Percentiles rank a stretch among this genome's conserved stretches.
Evolutionary conservation across 257 asterid species (phyloP).

Genomic region (Leptodermis oblonga): DNA sequence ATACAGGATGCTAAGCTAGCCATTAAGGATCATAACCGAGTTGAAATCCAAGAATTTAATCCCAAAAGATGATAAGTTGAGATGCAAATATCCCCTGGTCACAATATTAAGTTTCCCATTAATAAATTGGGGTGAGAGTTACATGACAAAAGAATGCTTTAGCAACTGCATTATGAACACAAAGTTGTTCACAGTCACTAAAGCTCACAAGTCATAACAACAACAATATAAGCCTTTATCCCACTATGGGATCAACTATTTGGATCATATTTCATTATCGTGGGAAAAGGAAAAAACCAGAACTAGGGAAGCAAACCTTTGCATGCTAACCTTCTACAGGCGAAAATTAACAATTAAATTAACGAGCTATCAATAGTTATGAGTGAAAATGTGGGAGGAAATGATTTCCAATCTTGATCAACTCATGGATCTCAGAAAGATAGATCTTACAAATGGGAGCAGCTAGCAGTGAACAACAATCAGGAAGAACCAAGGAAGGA

Average conservation of each 20-base stretch:
- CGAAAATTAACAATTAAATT: neutral
- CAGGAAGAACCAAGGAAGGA: conserved; percentile 55
- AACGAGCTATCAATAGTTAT: neutral
- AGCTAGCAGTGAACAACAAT: conserved; percentile 16
- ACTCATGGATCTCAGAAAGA: conserved; percentile 15
- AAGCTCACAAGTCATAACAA: too few species aligned
- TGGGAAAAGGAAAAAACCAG: too few species aligned
- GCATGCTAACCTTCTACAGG: neutral
- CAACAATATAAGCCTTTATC: too few species aligned
- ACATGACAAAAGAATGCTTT: too few species aligned
- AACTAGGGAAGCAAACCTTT: neutral
- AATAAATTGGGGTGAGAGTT: neutral
- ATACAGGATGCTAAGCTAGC: too few species aligned
- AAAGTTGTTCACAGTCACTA: too few species aligned
- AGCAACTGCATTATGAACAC: too few species aligned
- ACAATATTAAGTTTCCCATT: neutral
- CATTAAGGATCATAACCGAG: neutral
- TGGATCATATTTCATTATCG: too few species aligned
- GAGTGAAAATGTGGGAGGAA: neutral
- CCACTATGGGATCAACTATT: too few species aligned
- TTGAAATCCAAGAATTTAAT: neutral
- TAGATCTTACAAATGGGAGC: conserved; percentile 25
- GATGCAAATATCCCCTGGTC: too few species aligned
- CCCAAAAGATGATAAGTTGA: neutral
- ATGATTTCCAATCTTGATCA: conserved; percentile 2